These are phyloP conservation scores for Sclerotinia minor DNA, from an alignment of 2,329 filamentous ascomycete genomes.

Conservation along the genomic window DNA sequence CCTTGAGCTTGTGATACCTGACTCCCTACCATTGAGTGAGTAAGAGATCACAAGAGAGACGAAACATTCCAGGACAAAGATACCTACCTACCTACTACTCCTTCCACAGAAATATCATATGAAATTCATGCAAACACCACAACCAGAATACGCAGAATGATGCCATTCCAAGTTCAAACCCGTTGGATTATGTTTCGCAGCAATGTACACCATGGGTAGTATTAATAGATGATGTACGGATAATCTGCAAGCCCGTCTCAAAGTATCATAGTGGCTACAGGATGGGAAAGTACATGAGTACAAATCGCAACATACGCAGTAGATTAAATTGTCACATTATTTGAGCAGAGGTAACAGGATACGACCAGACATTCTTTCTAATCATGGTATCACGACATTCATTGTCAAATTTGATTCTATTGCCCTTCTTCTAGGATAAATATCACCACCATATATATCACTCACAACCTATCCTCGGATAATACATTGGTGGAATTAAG, in stretches of 20 bases:
- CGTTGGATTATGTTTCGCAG: neutral
- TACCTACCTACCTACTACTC: neutral
- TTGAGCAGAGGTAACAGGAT: neutral
- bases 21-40: neutral
- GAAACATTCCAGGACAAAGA: neutral
- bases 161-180: conserved; percentile 1
- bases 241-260: neutral
- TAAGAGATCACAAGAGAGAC: neutral
- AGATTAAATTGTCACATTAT: neutral
- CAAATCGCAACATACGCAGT: neutral
- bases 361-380: neutral
- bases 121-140: conserved; percentile 4
- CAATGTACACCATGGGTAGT: neutral
- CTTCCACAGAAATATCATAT: neutral
- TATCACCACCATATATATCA: neutral
- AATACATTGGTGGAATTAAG: neutral
- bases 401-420: neutral
- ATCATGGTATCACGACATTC: conserved; percentile 4
- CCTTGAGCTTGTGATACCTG: neutral
- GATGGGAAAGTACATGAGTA: neutral
- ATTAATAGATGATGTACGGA: conserved; percentile 1
- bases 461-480: neutral
- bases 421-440: neutral
- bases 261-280: neutral
- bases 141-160: conserved; percentile 2